phyloP scores from a whole-genome alignment of 129 eudicot genomes.

The Centaurea solstitialis region DNA sequence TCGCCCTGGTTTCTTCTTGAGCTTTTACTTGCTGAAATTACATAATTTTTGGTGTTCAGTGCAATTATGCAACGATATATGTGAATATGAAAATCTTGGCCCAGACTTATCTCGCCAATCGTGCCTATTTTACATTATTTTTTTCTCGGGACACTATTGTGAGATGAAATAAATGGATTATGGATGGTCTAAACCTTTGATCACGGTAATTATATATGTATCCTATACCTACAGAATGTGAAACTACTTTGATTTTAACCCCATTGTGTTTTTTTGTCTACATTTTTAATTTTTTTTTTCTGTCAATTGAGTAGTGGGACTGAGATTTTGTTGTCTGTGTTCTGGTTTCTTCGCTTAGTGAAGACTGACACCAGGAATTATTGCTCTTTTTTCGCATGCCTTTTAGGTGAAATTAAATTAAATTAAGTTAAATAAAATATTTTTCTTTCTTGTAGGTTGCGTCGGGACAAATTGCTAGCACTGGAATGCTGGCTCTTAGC shows the following conservation, averaged over 20 bases:
- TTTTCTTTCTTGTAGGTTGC: conserved; percentile 74
- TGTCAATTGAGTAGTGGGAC: neutral
- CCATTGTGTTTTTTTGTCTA: neutral
- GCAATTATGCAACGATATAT: neutral
- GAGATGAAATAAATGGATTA: neutral
- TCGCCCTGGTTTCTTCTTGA: neutral
- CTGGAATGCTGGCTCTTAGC: conserved; percentile 86
- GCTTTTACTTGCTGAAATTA: neutral
- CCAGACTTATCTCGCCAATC: neutral
- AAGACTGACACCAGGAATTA: neutral
- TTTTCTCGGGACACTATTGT: neutral
- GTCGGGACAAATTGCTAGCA: conserved; percentile 90
- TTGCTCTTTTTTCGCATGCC: neutral
- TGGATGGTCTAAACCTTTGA: neutral
- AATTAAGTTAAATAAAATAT: too few species aligned
- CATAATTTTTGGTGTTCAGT: neutral
- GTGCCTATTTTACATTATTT: neutral
- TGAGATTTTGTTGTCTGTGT: neutral
- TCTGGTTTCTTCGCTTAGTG: neutral
- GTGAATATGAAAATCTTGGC: neutral
- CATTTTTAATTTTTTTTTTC: neutral
- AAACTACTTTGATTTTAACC: neutral
- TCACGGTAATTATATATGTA: too few species aligned
- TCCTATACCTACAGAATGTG: neutral
- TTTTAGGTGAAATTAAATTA: neutral